These are phyloP conservation scores for Lathyrus oleraceus DNA, from an alignment of 306 rosid genomes.

Conservation along the genomic window DNA sequence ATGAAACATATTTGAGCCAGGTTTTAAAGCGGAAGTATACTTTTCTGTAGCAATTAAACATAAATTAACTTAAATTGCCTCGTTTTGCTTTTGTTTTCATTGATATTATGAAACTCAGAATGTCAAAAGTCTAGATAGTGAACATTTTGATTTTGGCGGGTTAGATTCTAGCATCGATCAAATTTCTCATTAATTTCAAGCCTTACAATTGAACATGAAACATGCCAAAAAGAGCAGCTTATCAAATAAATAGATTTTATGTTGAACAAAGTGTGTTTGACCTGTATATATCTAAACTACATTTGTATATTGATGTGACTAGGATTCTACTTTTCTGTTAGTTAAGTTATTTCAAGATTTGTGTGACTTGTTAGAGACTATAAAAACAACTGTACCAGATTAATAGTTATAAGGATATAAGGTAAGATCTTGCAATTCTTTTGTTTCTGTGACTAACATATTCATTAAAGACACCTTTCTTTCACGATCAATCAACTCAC, in stretches of 20 bases:
- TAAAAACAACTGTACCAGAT: constrained; percentile 1
- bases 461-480: constrained; percentile 59
- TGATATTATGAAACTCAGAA: constrained; percentile 2
- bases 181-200: constrained; percentile 5
- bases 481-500: constrained; percentile 50
- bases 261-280: neutral
- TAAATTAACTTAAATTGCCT: no score
- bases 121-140: neutral
- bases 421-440: constrained; percentile 52
- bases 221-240: constrained; percentile 1
- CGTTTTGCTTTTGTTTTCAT: neutral
- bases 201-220: neutral
- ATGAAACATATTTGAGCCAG: constrained; percentile 24
- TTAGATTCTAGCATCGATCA: constrained; percentile 3
- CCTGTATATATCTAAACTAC: neutral
- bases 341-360: constrained; percentile 5
- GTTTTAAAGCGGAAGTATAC: neutral
- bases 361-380: constrained; percentile 10
- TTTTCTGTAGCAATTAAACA: constrained; percentile 6
- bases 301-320: neutral
- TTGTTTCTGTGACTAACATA: constrained; percentile 46
- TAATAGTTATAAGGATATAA: constrained; percentile 63
- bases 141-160: constrained; percentile 20
- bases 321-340: constrained; percentile 7
- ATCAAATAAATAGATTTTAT: neutral